Evolutionary conservation across 169 alveolate genomes (phyloP), one percentile per base, ranked within the genome.

Genomic region (Plasmodium inui): DNA sequence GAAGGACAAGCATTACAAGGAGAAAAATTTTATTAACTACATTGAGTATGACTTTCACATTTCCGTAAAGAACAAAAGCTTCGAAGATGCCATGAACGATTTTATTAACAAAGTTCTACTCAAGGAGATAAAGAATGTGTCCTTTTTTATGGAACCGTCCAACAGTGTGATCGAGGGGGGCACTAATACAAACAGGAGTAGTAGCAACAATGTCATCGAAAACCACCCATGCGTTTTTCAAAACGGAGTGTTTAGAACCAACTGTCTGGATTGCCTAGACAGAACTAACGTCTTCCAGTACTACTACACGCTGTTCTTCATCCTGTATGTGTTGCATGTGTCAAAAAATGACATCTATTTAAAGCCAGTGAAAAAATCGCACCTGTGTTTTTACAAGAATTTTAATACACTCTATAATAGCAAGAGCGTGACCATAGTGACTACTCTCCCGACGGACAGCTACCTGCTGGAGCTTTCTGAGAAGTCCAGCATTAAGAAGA

Each of bases 181-280:
- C 0, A 7, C 37, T 41, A 7, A 50, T 57, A 14, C 26, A 41
- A 12, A 84, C 76, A 26, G n/a, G 1, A 67, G 76, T 67, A 28
- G 76, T 67, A 67, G 7, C 76, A 67, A 67, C n/a, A 8, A 67
- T 19, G 14, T 67, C 9, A 2, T 4, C 5, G 14, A 67, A 9
- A 22, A 26, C 44, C 44, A 73, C 4, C 34, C 67, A 7, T 55
- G 26, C 37, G 74, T 70, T 78, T 86, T 82, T 39, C 99, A 99
- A 95, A 84, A 92, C 79, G 99, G 99, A 4, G 97, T 98, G 41
- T 94, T 98, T 80, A 97, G 99, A 84, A 98, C 99, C 37, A 99
- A 98, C 95, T 99, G 99, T 88, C 97, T 99, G 94, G 99, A 99
- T 94, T 99, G 99, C 74, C 94, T 99, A 44, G 99, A 99, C 93